phyloP scores from a whole-genome alignment of 1,139 yeast genomes.

The Geotrichum fermentans region DNA sequence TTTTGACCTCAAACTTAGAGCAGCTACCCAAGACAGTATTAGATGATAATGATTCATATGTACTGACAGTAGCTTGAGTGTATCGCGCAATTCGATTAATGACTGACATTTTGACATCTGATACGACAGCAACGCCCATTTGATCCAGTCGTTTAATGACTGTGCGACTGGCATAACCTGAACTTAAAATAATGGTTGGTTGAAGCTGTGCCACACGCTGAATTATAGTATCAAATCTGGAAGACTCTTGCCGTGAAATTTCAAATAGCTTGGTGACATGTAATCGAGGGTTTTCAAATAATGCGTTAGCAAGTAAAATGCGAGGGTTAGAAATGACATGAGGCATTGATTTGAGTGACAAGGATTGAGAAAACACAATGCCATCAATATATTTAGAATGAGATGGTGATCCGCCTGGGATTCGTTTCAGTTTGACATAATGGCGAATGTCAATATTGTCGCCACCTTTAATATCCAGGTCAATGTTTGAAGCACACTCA shows the following conservation, averaged over 20 bases:
- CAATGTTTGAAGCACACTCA: constrained; percentile 46
- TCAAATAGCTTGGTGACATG: constrained; percentile 77
- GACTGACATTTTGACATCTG: constrained; percentile 76
- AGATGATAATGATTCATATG: constrained; percentile 59
- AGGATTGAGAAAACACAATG: constrained; percentile 73
- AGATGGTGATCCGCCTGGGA: constrained; percentile 61
- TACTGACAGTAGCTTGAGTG: constrained; percentile 75
- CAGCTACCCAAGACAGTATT: constrained; percentile 69
- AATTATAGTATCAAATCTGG: constrained; percentile 75
- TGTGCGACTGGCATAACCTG: constrained; percentile 76
- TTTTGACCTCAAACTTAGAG: constrained; percentile 61
- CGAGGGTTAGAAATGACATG: constrained; percentile 58
- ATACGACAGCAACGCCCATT: constrained; percentile 72
- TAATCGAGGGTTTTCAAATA: constrained; percentile 75
- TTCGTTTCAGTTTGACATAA: constrained; percentile 78
- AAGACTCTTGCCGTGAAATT: constrained; percentile 82
- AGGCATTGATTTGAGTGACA: constrained; percentile 82
- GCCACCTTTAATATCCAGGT: constrained; percentile 53
- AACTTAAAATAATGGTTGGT: constrained; percentile 77
- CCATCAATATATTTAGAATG: constrained; percentile 71
- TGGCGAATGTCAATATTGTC: constrained; percentile 82
- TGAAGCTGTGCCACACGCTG: constrained; percentile 68
- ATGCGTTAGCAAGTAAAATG: constrained; percentile 79
- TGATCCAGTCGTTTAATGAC: constrained; percentile 72
- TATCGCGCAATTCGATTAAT: constrained; percentile 74